Evolutionary conservation across 441 rosid genomes (phyloP).

Genomic region (Macaranga tanarius): DNA sequence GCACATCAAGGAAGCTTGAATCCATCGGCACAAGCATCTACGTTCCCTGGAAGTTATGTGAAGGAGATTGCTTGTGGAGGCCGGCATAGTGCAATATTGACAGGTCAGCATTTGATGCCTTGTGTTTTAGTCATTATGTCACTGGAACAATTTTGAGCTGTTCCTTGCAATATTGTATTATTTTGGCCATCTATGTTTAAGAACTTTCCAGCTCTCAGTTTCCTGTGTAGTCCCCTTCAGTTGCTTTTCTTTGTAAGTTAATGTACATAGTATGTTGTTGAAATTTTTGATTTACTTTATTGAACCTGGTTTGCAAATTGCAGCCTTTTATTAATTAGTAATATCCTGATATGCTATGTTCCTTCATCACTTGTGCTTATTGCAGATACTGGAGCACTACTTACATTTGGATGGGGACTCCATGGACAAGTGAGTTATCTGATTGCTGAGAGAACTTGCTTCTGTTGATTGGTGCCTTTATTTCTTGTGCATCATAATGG

Average conservation of each 20-base stretch:
- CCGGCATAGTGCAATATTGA: conserved; percentile 79
- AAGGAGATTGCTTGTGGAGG: conserved; percentile 89
- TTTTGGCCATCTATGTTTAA: background rate
- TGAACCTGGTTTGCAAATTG: background rate
- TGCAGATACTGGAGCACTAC: conserved; percentile 82
- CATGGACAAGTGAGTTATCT: conserved; percentile 72
- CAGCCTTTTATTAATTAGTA: background rate
- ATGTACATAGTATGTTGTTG: background rate
- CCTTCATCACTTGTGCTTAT: conserved; percentile 20
- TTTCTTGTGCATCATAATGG: background rate
- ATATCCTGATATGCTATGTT: background rate
- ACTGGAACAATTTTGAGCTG: background rate
- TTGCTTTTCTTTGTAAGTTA: background rate
- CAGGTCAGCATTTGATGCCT: conserved; percentile 43
- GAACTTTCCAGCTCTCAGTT: background rate
- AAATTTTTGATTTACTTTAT: background rate
- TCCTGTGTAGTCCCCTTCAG: background rate
- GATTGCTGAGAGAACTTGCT: background rate
- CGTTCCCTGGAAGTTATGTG: conserved; percentile 69
- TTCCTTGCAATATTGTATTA: background rate
- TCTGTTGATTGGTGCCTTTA: too few species aligned
- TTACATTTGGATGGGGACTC: conserved; percentile 96
- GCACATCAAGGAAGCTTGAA: conserved; percentile 43
- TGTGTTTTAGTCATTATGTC: background rate
- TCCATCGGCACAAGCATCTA: conserved; percentile 45